Evolutionary conservation across 176 grass and related monocot genomes (phyloP).

Genomic region (Bonia amplexicaulis): DNA sequence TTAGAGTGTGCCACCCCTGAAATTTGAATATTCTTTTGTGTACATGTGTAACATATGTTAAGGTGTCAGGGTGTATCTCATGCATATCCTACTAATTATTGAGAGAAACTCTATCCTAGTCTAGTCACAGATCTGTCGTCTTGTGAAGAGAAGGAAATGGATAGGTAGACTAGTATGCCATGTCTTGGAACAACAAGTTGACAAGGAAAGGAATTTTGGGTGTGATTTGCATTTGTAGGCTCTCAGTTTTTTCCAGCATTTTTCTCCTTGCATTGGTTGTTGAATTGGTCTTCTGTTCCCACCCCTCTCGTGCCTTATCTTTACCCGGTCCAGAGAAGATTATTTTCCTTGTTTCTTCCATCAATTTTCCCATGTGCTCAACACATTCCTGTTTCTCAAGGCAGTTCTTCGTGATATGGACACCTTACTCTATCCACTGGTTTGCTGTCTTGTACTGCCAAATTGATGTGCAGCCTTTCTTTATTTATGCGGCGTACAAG

Average conservation of each 20-base stretch:
- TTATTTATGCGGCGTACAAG: background rate
- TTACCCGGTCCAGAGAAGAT: background rate
- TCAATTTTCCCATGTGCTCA: conserved; percentile 25
- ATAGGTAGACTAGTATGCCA: conserved; percentile 6
- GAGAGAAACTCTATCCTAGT: background rate
- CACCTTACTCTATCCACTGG: conserved; percentile 6
- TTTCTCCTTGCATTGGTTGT: background rate
- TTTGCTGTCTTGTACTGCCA: conserved; percentile 1
- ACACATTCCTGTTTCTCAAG: conserved; percentile 19
- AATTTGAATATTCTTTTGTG: background rate
- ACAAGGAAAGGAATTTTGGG: background rate
- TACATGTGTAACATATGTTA: background rate
- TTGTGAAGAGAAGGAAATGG: conserved; percentile 22
- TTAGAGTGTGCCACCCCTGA: background rate
- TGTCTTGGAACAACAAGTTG: conserved; percentile 13
- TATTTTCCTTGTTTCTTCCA: conserved; percentile 38
- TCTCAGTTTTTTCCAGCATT: conserved; percentile 18
- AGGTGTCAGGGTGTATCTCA: background rate
- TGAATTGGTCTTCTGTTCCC: background rate
- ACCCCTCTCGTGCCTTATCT: background rate
- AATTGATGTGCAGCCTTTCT: background rate
- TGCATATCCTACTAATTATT: conserved; percentile 1
- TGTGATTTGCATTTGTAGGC: conserved; percentile 32
- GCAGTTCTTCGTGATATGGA: conserved; percentile 19
- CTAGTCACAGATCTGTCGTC: conserved; percentile 13